Conservation (phyloP, 768 basidiomycete genomes). For the Lactarius akahatsu region DNA sequence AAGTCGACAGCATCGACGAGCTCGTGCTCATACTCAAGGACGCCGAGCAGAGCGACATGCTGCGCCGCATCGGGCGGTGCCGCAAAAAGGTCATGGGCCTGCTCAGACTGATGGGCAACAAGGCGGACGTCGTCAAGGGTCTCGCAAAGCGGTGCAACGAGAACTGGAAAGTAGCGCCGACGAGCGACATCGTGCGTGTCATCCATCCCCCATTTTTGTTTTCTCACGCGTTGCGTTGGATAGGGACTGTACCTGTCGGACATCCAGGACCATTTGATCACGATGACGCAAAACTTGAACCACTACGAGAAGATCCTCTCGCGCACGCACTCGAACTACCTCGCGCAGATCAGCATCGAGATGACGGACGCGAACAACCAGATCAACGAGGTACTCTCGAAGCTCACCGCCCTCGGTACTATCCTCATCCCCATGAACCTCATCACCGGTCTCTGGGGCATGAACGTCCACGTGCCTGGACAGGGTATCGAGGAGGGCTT, state of each 20-base stretch:
- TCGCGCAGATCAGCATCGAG: conserved; percentile 99
- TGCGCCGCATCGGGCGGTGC: conserved; percentile 94
- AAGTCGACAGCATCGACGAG: conserved; percentile 99
- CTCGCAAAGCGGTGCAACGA: conserved; percentile 97
- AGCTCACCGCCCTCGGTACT: conserved; percentile 96
- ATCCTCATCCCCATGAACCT: conserved; percentile 97
- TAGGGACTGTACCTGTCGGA: conserved; percentile 94
- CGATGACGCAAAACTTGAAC: conserved; percentile 99
- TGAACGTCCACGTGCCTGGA: conserved; percentile 98
- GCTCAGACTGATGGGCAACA: conserved; percentile 95
- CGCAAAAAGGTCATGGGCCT: conserved; percentile 99
- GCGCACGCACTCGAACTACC: conserved; percentile 97
- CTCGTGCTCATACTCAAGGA: conserved; percentile 95
- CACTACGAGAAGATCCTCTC: conserved; percentile 99
- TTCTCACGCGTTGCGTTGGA: neutral
- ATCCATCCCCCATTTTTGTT: no score
- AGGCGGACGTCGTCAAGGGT: conserved; percentile 99
- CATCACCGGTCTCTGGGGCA: conserved; percentile 96
- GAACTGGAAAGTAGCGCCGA: conserved; percentile 97
- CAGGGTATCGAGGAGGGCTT: conserved; percentile 62
- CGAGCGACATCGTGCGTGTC: conserved; percentile 83
- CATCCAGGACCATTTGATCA: conserved; percentile 98
- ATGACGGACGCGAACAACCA: conserved; percentile 99
- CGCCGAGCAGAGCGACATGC: conserved; percentile 96
- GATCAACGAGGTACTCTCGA: conserved; percentile 97